Evolutionary conservation across 345 rosid species (phyloP), one percentile per base, ranked within the genome.

Genomic region (Arabidopsis arenosa): DNA sequence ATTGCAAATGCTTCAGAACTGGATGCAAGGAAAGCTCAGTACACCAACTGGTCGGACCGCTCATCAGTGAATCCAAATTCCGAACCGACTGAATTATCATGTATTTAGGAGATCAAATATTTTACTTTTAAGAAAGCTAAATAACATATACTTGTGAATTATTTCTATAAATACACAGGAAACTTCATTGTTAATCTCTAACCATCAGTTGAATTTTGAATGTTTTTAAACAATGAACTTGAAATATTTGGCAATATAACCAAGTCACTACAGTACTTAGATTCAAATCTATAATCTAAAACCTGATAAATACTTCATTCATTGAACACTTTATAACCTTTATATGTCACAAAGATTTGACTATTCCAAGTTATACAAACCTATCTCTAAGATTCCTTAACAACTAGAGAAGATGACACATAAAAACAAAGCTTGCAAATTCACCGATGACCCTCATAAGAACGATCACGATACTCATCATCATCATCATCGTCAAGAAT

Each of bases 21-120:
- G 98, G 99, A 89, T 84, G 89, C 87, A 88, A 58, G 99, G 93
- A 66, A 86, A 86, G 39, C 63, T 87, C 5, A 69, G 75, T 18
- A 45, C 66, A 53, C 66, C 80, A 3, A 70, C 80, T 0, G 80
- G 72, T 17, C 80, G 61, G 43, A 77, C 80, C 6, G 80, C 80
- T 77, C 80, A 30, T 41, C 80, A 71, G 61, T 55, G 45, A 76
- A 35, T 70, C 51, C 15, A 55, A 35, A 41, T 70, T 36, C 71
- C 15, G 1, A 70, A 64, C 65, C 36, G 4, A 10, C 39, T 47
- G 36, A 15, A 51, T 44, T 39, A 12, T 23, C 51, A 60, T 68
- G 74, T 41, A 41, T 40, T 26, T 60, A 67, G 74, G 72, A 64
- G 72, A 58, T 67, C 66, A 59, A 59, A 15, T 33, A 7, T 48